Conservation (phyloP, 306 rosid genomes). For the Cucurbita argyrosperma region DNA sequence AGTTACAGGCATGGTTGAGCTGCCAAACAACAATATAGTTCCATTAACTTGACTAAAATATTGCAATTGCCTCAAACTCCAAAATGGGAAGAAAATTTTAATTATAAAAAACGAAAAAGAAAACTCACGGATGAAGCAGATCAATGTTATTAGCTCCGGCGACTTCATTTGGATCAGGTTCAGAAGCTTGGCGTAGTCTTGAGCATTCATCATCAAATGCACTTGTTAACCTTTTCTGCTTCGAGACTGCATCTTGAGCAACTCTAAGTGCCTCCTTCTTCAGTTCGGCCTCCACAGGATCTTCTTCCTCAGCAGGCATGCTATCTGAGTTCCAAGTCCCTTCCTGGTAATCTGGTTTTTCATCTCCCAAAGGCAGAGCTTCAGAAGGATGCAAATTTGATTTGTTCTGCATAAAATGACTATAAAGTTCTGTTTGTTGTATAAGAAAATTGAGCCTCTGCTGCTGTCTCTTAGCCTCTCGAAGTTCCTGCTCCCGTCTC, state of each 20-base stretch:
- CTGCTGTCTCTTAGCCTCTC: conserved; percentile 98
- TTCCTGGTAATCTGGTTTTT: conserved; percentile 36
- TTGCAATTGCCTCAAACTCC: conserved; percentile 8
- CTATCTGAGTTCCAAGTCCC: conserved; percentile 24
- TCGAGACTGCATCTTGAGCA: conserved; percentile 97
- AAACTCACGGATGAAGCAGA: conserved; percentile 78
- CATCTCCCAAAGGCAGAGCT: conserved; percentile 36
- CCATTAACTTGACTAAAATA: conserved; percentile 11
- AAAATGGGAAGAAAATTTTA: neutral
- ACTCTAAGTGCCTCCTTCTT: conserved; percentile 88
- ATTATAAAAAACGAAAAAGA: neutral
- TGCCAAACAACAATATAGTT: conserved; percentile 28
- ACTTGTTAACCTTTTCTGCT: conserved; percentile 71
- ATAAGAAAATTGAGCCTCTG: conserved; percentile 96
- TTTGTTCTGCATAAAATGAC: conserved; percentile 99
- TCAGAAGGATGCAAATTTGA: conserved; percentile 58
- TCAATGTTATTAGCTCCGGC: conserved; percentile 91
- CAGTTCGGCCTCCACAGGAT: conserved; percentile 81
- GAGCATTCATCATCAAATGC: conserved; percentile 77
- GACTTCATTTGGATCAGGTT: conserved; percentile 63
- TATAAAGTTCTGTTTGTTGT: conserved; percentile 93
- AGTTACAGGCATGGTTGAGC: conserved; percentile 96
- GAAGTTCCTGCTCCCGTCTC: conserved; percentile 89
- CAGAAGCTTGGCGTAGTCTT: conserved; percentile 68
- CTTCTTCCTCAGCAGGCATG: conserved; percentile 48